phyloP scores from a whole-genome alignment of 1,284 basidiomycete species.

The Tetrapyrgos nigripes region DNA sequence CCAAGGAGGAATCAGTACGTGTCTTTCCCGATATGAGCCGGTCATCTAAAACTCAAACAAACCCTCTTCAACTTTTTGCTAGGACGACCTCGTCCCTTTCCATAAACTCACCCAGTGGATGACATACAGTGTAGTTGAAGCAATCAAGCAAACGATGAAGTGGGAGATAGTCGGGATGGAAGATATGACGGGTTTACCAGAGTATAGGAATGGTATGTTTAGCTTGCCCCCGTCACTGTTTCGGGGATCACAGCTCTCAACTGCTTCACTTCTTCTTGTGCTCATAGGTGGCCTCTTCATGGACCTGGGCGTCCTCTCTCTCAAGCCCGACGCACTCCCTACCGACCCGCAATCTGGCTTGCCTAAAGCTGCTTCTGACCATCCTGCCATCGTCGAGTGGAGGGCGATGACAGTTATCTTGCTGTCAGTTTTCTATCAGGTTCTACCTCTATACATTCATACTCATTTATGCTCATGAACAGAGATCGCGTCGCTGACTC shows the following conservation, averaged over 20 bases:
- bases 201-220: constrained; percentile 85
- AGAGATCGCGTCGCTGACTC: constrained; percentile 84
- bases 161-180: constrained; percentile 83
- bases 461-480: constrained; percentile 10
- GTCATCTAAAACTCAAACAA: too few relatives aligned
- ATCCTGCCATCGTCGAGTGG: constrained; percentile 96
- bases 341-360: constrained; percentile 57
- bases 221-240: neutral
- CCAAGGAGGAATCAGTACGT: constrained; percentile 44
- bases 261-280: constrained; percentile 6
- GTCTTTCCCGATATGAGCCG: too few relatives aligned
- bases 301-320: constrained; percentile 80
- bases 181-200: constrained; percentile 84
- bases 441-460: neutral
- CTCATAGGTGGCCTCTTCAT: constrained; percentile 91
- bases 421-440: constrained; percentile 60
- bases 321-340: constrained; percentile 58
- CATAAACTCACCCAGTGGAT: constrained; percentile 97
- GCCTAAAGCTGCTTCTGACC: constrained; percentile 71
- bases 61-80: too few relatives aligned
- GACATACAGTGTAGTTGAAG: constrained; percentile 87
- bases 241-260: neutral
- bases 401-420: constrained; percentile 92
- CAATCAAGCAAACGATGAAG: constrained; percentile 75
- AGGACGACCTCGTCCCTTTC: constrained; percentile 84